Evolutionary conservation across 106 monocot genomes (phyloP).

Genomic region (Dendrobium catenatum): DNA sequence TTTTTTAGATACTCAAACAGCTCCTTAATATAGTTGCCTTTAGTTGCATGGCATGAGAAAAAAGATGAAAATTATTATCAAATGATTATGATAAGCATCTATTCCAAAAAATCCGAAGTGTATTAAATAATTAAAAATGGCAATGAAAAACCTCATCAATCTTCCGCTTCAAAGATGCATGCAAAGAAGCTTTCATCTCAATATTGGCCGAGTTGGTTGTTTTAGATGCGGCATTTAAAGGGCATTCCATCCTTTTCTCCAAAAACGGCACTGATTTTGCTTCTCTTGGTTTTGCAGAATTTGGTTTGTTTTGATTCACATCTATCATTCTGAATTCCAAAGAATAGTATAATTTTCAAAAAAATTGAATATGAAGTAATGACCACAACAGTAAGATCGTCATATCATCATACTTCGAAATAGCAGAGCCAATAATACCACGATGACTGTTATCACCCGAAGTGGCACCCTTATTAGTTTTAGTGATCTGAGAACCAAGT

Average conservation of each 20-base stretch:
- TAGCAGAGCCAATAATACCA: neutral
- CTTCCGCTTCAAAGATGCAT: slow-evolving; percentile 65
- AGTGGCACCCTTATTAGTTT: neutral
- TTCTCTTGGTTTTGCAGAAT: slow-evolving; percentile 19
- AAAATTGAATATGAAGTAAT: neutral
- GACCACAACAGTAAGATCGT: neutral
- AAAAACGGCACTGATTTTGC: slow-evolving; percentile 16
- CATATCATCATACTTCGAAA: slow-evolving; percentile 5
- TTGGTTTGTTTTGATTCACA: slow-evolving; percentile 19
- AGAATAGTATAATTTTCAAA: neutral
- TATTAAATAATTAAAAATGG: neutral
- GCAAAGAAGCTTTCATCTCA: slow-evolving; percentile 23
- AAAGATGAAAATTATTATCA: neutral
- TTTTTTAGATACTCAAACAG: neutral
- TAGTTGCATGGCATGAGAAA: neutral
- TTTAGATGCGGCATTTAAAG: slow-evolving; percentile 17
- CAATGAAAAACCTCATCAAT: slow-evolving; percentile 36
- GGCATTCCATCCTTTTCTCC: slow-evolving; percentile 20
- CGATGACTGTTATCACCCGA: neutral
- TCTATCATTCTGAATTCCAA: slow-evolving; percentile 18
- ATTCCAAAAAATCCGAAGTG: neutral
- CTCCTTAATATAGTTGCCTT: neutral
- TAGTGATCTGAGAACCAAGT: neutral
- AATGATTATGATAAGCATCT: neutral
- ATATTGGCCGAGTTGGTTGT: slow-evolving; percentile 7